Base-by-base conservation (phyloP, 106 monocot genomes). In the Posidonia australis region DNA sequence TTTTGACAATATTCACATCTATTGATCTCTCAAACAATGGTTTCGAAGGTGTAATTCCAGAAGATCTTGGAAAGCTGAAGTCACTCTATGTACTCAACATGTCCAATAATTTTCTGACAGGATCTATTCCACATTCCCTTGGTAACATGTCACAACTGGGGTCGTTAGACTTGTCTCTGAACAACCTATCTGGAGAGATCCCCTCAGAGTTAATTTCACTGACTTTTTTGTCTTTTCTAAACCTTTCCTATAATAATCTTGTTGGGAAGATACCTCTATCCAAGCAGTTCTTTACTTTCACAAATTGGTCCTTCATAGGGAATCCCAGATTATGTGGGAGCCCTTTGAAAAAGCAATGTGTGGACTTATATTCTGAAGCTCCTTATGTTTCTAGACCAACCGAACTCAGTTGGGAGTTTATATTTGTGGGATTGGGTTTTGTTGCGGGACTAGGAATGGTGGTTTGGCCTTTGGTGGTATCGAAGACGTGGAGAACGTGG, bases 1-100 rank as follows among this genome's bases (percentile, higher is more conserved):
- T 73, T 22, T 43, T 84, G 59, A 81, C 56, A 16, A 68, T 82
- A 43, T 87, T 78, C 67, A 76, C 74, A 17, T 60, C 69, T 5
- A 51, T 92, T 13, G 87, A 92, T 63, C 23, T 92, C 42, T 92
- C 92, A 1, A 73, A 76, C 63, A 92, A 92, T 60, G 20, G 23
- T 1, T 92, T 92, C 20, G 55, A 68, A 4, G 92, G 92, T 9
- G 32, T 19, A 4, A 84, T 92, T 25, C 87, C 92, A 0, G 67
- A 67, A 11, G 51, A 11, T 1, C 56, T 87, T 26, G 86, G 77
- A 21, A 32, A 75, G 1, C 80, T 92, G 3, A 53, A 22, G 5
- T 48, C 70, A 20, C 77, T 92, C 16, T 2, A 24, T 18, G 4
- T 81, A 17, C 70, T 92, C 2, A 84, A 92, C 73, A 29, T 92